These are phyloP conservation scores for Fragilariopsis cylindrus DNA, from an alignment of 108 stramenopile species.

Conservation along the genomic window DNA sequence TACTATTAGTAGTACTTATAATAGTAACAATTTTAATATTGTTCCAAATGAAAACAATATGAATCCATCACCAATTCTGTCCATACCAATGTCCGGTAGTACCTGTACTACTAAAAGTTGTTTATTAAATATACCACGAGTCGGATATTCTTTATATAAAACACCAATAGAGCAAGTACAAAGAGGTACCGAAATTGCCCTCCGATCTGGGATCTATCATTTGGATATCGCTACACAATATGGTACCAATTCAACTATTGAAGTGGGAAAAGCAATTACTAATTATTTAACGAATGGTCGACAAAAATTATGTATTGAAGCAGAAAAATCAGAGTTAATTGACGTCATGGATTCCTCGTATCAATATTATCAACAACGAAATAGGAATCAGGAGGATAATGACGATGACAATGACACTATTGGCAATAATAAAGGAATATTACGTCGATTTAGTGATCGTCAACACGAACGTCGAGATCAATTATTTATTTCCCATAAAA, in stretches of 20 bases:
- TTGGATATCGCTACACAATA: constrained; percentile 70
- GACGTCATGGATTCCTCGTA: constrained; percentile 32
- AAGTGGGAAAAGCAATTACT: constrained; percentile 39
- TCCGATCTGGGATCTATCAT: constrained; percentile 65
- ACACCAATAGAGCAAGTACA: constrained; percentile 55
- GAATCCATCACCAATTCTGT: not conserved
- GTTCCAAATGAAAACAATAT: too few species aligned
- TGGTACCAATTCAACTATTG: constrained; percentile 42
- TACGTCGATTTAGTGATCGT: not conserved
- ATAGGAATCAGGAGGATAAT: not conserved
- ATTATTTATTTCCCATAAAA: constrained; percentile 72
- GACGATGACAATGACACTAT: constrained; percentile 25
- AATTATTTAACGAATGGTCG: constrained; percentile 40
- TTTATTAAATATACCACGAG: constrained; percentile 45
- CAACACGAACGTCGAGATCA: constrained; percentile 30
- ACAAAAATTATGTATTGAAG: constrained; percentile 21
- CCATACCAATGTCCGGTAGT: not conserved
- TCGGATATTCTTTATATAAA: constrained; percentile 82
- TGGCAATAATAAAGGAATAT: not conserved
- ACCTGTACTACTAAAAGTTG: not conserved
- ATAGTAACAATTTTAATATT: too few species aligned
- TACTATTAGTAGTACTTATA: not conserved
- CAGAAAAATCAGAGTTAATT: constrained; percentile 43
- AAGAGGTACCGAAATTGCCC: constrained; percentile 55
- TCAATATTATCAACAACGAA: constrained; percentile 22